phyloP scores from a whole-genome alignment of 2,329 filamentous ascomycete genomes.

The Drechslerella coelobrocha region DNA sequence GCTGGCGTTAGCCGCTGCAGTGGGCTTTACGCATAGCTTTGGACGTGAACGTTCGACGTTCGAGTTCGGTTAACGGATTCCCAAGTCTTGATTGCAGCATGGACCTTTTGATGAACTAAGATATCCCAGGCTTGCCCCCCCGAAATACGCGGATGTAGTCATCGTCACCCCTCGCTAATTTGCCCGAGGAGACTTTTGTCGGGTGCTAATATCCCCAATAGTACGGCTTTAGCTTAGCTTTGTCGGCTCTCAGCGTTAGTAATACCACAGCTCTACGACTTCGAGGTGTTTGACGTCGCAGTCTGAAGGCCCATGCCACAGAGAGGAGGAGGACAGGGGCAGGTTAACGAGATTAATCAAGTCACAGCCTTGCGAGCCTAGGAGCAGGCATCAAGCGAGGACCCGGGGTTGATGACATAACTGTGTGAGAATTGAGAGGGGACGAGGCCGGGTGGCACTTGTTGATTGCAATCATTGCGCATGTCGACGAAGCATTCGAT shows the following conservation, averaged over 20 bases:
- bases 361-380: constrained; percentile 22
- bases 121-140: background rate
- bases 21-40: background rate
- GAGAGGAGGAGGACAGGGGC: constrained; percentile 35
- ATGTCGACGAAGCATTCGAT: background rate
- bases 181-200: constrained; percentile 2
- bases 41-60: constrained; percentile 2
- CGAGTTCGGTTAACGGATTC: constrained; percentile 8
- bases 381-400: constrained; percentile 24
- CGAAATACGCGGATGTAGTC: constrained; percentile 23
- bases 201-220: background rate
- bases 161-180: constrained; percentile 42
- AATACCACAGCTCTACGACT: constrained; percentile 3
- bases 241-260: constrained; percentile 1
- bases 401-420: constrained; percentile 7
- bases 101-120: constrained; percentile 17
- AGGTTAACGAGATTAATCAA: constrained; percentile 30
- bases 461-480: constrained; percentile 15
- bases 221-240: constrained; percentile 30
- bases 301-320: constrained; percentile 11
- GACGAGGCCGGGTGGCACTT: constrained; percentile 21
- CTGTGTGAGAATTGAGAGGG: background rate
- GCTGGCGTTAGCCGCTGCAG: constrained; percentile 12
- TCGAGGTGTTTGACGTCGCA: background rate
- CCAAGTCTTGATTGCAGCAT: constrained; percentile 12